These are phyloP conservation scores for Agrostemma githago DNA, from an alignment of 148 eudicot genomes.

Conservation along the genomic window DNA sequence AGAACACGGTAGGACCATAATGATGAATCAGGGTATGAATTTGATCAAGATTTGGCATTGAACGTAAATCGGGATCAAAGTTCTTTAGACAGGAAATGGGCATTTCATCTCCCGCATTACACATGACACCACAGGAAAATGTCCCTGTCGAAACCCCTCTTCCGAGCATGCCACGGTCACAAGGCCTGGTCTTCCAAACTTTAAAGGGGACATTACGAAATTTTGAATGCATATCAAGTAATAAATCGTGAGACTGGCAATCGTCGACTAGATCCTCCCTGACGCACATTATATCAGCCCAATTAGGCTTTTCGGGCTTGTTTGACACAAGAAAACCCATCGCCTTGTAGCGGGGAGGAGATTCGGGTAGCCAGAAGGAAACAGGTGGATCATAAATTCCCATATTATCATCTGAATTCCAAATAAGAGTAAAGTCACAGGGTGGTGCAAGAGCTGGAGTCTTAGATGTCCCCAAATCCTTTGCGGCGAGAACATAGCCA, in stretches of 20 bases:
- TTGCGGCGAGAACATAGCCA: conserved; percentile 65
- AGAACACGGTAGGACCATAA: conserved; percentile 83
- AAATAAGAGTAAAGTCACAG: conserved; percentile 56
- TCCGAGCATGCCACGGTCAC: conserved; percentile 56
- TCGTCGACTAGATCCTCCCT: conserved; percentile 68
- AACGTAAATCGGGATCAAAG: conserved; percentile 30
- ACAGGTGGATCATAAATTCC: conserved; percentile 41
- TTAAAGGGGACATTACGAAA: conserved; percentile 35
- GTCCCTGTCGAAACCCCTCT: conserved; percentile 71
- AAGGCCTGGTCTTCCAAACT: conserved; percentile 76
- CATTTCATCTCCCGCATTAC: conserved; percentile 39
- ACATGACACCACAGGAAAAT: conserved; percentile 49
- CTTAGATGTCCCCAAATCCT: conserved; percentile 27
- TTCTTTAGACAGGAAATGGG: conserved; percentile 63
- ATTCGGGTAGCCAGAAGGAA: conserved; percentile 74
- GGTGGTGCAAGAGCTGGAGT: conserved; percentile 61
- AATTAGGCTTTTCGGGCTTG: conserved; percentile 46
- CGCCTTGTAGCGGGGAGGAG: conserved; percentile 81
- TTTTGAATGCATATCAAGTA: conserved; percentile 33
- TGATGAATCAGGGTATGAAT: conserved; percentile 66
- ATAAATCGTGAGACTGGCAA: conserved; percentile 45
- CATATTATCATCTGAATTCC: conserved; percentile 68
- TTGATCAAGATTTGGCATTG: conserved; percentile 83
- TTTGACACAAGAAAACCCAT: conserved; percentile 70
- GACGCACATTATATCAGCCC: conserved; percentile 61